Evolutionary conservation across 495 filamentous ascomycete species (phyloP).

Genomic region (Gamarada debralockiae): DNA sequence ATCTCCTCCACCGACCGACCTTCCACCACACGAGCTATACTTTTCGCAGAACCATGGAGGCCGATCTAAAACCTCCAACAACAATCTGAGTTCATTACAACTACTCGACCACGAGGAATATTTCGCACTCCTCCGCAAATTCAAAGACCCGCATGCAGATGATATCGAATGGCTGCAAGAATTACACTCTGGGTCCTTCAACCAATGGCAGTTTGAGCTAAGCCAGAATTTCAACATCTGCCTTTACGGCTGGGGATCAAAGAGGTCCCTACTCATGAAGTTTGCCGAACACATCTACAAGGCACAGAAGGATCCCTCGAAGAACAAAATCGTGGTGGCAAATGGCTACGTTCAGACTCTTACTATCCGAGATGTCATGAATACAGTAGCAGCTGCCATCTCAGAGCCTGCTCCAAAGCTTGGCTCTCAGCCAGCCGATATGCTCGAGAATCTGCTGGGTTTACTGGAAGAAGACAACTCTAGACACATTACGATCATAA

Average conservation of each 20-base stretch:
- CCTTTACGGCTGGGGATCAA: conserved; percentile 89
- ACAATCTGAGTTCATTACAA: conserved; percentile 69
- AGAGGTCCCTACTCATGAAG: conserved; percentile 66
- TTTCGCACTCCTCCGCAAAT: conserved; percentile 64
- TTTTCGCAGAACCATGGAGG: conserved; percentile 89
- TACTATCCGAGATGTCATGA: conserved; percentile 75
- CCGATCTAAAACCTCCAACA: conserved; percentile 77
- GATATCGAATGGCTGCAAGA: conserved; percentile 68
- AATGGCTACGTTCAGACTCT: conserved; percentile 83
- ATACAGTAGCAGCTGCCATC: conserved; percentile 62
- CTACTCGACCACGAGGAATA: conserved; percentile 90
- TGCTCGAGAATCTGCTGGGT: conserved; percentile 58
- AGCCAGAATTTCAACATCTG: conserved; percentile 86
- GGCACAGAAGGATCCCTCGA: conserved; percentile 18
- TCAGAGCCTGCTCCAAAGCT: conserved; percentile 50
- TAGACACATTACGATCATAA: conserved; percentile 59
- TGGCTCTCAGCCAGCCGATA: conserved; percentile 48
- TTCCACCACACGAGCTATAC: conserved; percentile 86
- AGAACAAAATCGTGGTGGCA: conserved; percentile 69
- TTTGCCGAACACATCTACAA: conserved; percentile 72
- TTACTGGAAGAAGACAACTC: conserved; percentile 48
- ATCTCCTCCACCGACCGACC: conserved; percentile 53
- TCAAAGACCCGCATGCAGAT: conserved; percentile 66
- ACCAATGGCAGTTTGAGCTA: conserved; percentile 92
- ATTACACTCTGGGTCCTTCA: conserved; percentile 75